Conservation (phyloP, 495 filamentous ascomycete species). For the Filosporella fistucella region DNA sequence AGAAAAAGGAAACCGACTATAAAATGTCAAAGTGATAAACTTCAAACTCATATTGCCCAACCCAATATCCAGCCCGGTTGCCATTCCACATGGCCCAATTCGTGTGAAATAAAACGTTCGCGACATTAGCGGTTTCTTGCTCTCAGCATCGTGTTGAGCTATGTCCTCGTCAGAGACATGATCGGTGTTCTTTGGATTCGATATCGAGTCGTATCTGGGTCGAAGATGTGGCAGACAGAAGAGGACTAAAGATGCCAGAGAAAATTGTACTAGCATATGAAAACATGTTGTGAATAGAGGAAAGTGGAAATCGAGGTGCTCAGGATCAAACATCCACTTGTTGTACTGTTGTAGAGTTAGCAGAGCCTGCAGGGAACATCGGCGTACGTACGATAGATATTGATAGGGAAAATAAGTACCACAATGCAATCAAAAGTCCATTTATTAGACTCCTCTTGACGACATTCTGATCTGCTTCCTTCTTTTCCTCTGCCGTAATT, state of each 20-base stretch:
- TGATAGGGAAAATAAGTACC: conserved; percentile 92
- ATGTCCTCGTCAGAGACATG: conserved; percentile 36
- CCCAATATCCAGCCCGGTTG: conserved; percentile 94
- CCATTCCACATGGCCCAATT: conserved; percentile 87
- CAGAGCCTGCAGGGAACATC: neutral
- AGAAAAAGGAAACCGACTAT: conserved; percentile 54
- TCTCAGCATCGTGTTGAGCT: conserved; percentile 48
- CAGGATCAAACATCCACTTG: conserved; percentile 98
- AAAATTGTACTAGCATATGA: conserved; percentile 97
- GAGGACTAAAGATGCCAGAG: conserved; percentile 72
- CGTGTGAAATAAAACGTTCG: conserved; percentile 87
- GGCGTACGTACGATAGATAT: conserved; percentile 79
- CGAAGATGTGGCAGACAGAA: conserved; percentile 81
- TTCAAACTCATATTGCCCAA: conserved; percentile 93
- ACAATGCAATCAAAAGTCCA: conserved; percentile 70
- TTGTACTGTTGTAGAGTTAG: conserved; percentile 71
- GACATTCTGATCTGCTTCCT: conserved; percentile 66
- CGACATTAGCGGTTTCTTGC: conserved; percentile 77
- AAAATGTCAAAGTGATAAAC: conserved; percentile 95
- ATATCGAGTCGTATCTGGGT: conserved; percentile 48
- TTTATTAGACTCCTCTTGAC: conserved; percentile 66
- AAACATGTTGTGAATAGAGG: conserved; percentile 93
- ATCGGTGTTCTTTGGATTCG: conserved; percentile 35
- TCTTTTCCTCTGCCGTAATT: conserved; percentile 58
- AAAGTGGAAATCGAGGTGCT: conserved; percentile 84